Conservation (phyloP, 2,329 filamentous ascomycete genomes). For the Aspergillus brunneoviolaceus region DNA sequence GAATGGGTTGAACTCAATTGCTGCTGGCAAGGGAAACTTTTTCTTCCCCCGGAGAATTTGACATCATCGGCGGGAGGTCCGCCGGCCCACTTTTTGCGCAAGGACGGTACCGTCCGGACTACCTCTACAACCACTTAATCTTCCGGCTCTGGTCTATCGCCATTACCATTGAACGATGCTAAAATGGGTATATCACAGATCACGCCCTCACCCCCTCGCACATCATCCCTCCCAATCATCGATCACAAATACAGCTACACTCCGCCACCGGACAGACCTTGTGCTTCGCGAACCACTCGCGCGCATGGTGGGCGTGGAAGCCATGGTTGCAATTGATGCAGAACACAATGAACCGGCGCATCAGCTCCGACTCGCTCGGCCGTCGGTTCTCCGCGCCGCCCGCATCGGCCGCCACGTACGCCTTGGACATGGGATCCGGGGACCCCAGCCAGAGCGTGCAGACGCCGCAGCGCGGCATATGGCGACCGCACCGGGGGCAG, state of each 20-base stretch:
- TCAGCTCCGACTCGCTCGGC: slow-evolving; percentile 42
- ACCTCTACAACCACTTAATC: background rate
- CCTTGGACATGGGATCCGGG: slow-evolving; percentile 53
- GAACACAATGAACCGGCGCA: slow-evolving; percentile 59
- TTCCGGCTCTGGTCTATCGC: background rate
- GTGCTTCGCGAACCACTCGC: slow-evolving; percentile 56
- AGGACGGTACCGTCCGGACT: no score
- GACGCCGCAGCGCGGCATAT: slow-evolving; percentile 63
- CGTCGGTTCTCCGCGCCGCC: slow-evolving; percentile 25
- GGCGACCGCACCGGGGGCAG: slow-evolving; percentile 61
- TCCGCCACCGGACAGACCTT: slow-evolving; percentile 43
- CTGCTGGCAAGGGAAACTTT: background rate
- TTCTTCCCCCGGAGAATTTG: background rate
- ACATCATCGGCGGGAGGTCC: slow-evolving; percentile 8
- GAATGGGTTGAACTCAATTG: background rate
- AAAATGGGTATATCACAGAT: slow-evolving; percentile 16
- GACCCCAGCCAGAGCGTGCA: slow-evolving; percentile 63
- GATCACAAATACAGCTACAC: slow-evolving; percentile 43
- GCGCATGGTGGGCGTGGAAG: slow-evolving; percentile 63
- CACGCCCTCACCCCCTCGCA: background rate
- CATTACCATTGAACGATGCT: slow-evolving; percentile 1
- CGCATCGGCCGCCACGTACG: slow-evolving; percentile 36
- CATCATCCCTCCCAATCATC: slow-evolving; percentile 29
- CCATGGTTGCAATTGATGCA: slow-evolving; percentile 65
- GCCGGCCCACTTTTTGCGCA: background rate